A percentile compares a stretch with the other conserved stretches of the same genome.
Conservation (phyloP, 2,329 filamentous ascomycete species). For the Graphilbum ipis-grandicollis region DNA sequence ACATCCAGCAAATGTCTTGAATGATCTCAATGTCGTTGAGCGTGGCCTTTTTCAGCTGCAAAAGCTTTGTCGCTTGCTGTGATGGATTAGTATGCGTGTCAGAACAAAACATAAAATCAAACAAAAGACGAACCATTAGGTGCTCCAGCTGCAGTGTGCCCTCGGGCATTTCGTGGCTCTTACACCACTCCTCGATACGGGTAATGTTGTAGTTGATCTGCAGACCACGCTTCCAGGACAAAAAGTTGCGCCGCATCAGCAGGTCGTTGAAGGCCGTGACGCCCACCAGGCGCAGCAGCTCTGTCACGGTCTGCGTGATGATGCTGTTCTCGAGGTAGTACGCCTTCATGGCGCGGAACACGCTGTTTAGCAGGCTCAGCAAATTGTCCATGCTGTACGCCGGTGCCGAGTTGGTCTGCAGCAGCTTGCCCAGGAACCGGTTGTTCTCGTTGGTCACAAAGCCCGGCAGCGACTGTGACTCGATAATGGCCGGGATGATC, state of each 20-base stretch:
- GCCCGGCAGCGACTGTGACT: conserved; percentile 91
- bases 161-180: conserved; percentile 98
- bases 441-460: conserved; percentile 99
- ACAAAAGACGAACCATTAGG: conserved; percentile 61
- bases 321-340: conserved; percentile 96
- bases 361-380: conserved; percentile 85
- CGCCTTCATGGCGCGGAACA: conserved; percentile 97
- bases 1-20: conserved; percentile 99
- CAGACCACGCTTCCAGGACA: conserved; percentile 96
- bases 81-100: conserved; percentile 11
- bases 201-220: conserved; percentile 99
- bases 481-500: conserved; percentile 98
- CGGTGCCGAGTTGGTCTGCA: conserved; percentile 75
- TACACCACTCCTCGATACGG: conserved; percentile 98
- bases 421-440: conserved; percentile 90
- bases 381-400: conserved; percentile 99
- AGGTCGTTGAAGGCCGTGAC: conserved; percentile 98
- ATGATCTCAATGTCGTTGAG: conserved; percentile 99
- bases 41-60: conserved; percentile 97
- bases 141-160: conserved; percentile 95
- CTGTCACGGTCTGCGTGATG: conserved; percentile 87
- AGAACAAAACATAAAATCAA: conserved; percentile 9
- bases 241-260: conserved; percentile 93
- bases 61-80: conserved; percentile 90
- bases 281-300: conserved; percentile 80